Percentiles rank a stretch among this genome's conserved stretches.
phyloP scores from a whole-genome alignment of 768 basidiomycete genomes.

The Psilocybe cubensis region DNA sequence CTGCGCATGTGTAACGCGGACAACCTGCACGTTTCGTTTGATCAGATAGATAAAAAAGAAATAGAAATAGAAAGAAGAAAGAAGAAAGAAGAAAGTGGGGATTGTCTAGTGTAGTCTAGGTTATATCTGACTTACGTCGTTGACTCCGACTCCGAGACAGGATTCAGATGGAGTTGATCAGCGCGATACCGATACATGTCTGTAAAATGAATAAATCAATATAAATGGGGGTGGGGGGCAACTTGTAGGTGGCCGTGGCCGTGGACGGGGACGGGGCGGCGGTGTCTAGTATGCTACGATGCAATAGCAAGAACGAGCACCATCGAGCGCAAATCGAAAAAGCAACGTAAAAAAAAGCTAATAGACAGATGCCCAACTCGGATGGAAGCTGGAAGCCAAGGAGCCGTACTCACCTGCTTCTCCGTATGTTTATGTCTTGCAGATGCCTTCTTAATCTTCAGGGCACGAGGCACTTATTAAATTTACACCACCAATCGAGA shows the following conservation, averaged over 20 bases:
- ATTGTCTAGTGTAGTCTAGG: not conserved
- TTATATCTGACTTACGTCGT: slow-evolving; percentile 14
- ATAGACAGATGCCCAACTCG: slow-evolving; percentile 18
- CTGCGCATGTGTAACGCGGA: slow-evolving; percentile 9
- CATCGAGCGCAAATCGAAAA: not conserved
- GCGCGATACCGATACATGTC: slow-evolving; percentile 1
- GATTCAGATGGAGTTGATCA: slow-evolving; percentile 21
- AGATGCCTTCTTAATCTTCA: slow-evolving; percentile 12
- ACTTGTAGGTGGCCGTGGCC: too few species aligned
- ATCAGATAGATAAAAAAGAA: too few species aligned
- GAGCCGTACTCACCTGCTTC: slow-evolving; percentile 15
- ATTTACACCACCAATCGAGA: not conserved
- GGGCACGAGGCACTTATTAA: slow-evolving; percentile 18
- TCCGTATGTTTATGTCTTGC: slow-evolving; percentile 10
- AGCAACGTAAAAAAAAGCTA: slow-evolving; percentile 10
- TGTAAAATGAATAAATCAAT: slow-evolving; percentile 4
- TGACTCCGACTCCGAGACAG: slow-evolving; percentile 13
- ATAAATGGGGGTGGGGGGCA: too few species aligned
- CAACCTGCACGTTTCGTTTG: not conserved
- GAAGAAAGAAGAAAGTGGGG: too few species aligned
- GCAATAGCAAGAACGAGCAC: not conserved
- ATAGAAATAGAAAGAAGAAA: too few species aligned
- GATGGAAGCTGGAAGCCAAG: slow-evolving; percentile 18
- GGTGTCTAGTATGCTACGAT: not conserved
- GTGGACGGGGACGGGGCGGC: not conserved